Evolutionary conservation across 208 protist genomes (phyloP), one percentile per base, ranked within the genome.

Genomic region (Kentomonas sorsogonicus): DNA sequence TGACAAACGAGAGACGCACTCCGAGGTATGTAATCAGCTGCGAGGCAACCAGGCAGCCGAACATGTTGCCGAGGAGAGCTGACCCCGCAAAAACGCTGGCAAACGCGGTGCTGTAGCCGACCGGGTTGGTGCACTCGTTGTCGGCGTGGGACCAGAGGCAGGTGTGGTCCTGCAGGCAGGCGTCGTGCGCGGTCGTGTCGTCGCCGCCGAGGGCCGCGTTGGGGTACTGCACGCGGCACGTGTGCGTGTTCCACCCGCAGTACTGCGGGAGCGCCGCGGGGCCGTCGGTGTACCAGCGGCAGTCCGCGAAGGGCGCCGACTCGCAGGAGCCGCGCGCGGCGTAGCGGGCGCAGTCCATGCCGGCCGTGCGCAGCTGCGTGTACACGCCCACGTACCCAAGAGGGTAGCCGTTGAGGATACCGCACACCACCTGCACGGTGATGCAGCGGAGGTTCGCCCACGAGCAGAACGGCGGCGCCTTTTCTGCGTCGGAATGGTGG

Each of bases 381-480:
- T 90, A 89, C 22, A 90, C 77, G 36, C 58, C 73, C 29, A 93
- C 83, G 30, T 86, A 91, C 22, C 83, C 83, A 53, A 86, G 87
- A 23, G 66, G 71, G 69, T 79, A 86, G 29, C 86, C 86, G 60
- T 83, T 82, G 33, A 93, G 57, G 0, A 52, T 64, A 15, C 70
- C 83, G 26, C 74, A 74, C 20, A 77, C 53, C 1, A 65, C 58
- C 31, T 81, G 63, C 55, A 89, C 79, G 1, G 70, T 23, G 1
- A 53, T 66, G 39, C 89, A 69, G 39, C 72, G 76, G 20, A 76
- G n/a, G 54, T 90, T 89, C 0, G 38, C 57, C 3, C 57, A 2
- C 3, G 69, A 79, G 25, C 77, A 86, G 29, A 89, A 73, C n/a
- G n/a, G n/a, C 3, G 53, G 36, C 3, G 54, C 41, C 3, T 63